phyloP scores from a whole-genome alignment of 2,329 filamentous ascomycete species.

The Aspergillus candidus region DNA sequence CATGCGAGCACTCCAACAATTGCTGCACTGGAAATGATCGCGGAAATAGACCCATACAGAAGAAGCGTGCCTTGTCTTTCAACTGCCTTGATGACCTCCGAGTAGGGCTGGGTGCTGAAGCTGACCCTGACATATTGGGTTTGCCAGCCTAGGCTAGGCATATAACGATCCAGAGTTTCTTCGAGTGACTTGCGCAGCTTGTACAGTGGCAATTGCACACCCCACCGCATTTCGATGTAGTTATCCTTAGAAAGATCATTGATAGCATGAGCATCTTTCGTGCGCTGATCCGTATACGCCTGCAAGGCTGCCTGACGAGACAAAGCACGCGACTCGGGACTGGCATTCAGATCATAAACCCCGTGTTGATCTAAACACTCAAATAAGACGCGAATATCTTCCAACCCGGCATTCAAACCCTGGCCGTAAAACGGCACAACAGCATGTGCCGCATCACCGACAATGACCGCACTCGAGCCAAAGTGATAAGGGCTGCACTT shows the following conservation, averaged over 20 bases:
- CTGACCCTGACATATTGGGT: slow-evolving; percentile 91
- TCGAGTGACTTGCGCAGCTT: slow-evolving; percentile 78
- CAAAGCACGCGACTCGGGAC: slow-evolving; percentile 41
- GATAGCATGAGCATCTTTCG: slow-evolving; percentile 77
- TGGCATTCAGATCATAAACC: slow-evolving; percentile 27
- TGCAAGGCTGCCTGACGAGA: slow-evolving; percentile 51
- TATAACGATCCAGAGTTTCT: slow-evolving; percentile 68
- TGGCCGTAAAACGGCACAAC: slow-evolving; percentile 99
- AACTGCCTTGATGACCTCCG: slow-evolving; percentile 67
- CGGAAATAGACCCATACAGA: slow-evolving; percentile 31
- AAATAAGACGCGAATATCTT: slow-evolving; percentile 88
- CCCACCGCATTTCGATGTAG: slow-evolving; percentile 87
- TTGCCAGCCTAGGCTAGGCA: slow-evolving; percentile 76
- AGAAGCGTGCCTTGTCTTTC: slow-evolving; percentile 62
- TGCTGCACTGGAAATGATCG: slow-evolving; percentile 24
- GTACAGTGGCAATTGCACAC: slow-evolving; percentile 72
- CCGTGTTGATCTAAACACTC: slow-evolving; percentile 67
- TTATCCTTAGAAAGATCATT: slow-evolving; percentile 88
- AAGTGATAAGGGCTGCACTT: slow-evolving; percentile 89
- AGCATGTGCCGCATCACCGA: slow-evolving; percentile 92
- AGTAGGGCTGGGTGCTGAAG: slow-evolving; percentile 89
- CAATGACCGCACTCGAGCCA: slow-evolving; percentile 67
- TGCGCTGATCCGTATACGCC: slow-evolving; percentile 68
- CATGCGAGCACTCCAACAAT: slow-evolving; percentile 26
- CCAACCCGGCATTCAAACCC: slow-evolving; percentile 93